phyloP scores from a whole-genome alignment of 2,329 filamentous ascomycete genomes.

The Bisporella sp. region DNA sequence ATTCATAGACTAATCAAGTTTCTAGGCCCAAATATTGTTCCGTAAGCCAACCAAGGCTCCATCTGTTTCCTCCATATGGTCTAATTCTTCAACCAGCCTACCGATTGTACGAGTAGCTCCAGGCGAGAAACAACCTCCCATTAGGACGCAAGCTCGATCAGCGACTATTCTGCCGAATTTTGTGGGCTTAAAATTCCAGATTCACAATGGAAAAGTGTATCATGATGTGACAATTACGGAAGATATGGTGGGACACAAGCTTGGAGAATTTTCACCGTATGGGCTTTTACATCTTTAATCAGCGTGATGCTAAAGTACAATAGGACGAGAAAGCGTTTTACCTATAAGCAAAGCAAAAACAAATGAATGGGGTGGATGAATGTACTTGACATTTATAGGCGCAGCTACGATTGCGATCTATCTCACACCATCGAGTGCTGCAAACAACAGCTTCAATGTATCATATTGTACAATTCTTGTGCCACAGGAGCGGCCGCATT shows the following conservation, averaged over 20 bases:
- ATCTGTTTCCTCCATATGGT: conserved; percentile 27
- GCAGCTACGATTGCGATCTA: not conserved
- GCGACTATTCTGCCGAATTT: conserved; percentile 70
- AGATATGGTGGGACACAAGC: conserved; percentile 71
- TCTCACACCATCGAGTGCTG: no score
- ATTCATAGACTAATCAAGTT: conserved; percentile 18
- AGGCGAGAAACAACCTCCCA: conserved; percentile 51
- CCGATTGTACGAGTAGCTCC: conserved; percentile 41
- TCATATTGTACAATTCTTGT: no score
- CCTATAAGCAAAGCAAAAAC: conserved; percentile 66
- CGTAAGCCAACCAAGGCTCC: conserved; percentile 41
- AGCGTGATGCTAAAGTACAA: conserved; percentile 3
- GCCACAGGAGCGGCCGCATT: no score
- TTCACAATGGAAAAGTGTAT: conserved; percentile 68
- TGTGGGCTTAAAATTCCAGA: conserved; percentile 61
- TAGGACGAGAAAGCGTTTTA: conserved; percentile 62
- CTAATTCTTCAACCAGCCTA: conserved; percentile 35
- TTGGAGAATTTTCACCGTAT: conserved; percentile 67
- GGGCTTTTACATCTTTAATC: conserved; percentile 20
- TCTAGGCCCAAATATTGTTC: conserved; percentile 62
- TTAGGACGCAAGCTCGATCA: conserved; percentile 62
- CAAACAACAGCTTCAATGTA: no score
- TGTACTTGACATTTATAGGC: conserved; percentile 6
- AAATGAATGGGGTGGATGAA: conserved; percentile 27
- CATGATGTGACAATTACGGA: conserved; percentile 63